Base-by-base conservation (phyloP, 306 rosid species). In the Hylodesmum podocarpum region DNA sequence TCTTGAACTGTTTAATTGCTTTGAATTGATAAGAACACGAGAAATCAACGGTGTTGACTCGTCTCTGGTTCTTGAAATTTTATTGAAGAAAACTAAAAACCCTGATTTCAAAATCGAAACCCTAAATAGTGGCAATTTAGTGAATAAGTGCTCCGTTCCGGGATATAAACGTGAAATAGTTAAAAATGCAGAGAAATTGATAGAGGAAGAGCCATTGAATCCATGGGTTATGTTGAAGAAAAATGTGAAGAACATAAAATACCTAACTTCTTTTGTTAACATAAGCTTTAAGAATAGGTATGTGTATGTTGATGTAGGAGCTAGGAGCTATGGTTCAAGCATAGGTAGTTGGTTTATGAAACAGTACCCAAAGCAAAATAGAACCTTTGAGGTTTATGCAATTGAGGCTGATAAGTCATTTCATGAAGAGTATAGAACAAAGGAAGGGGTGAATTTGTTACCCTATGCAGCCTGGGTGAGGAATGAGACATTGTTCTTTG, bases 381-480 rank as follows among this genome's bases (percentile, higher is more conserved):
- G 19, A 71, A 83, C 49, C 3, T 88, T 88, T 69, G 88, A 86
- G 39, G 66, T 90, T 36, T 90, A 84, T 70, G 89, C 91, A 55
- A 84, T 88, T 59, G 91, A 88, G 43, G 90, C 89, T 4, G 91
- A 90, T 19, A 83, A 78, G 50, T 15, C 78, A 0, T 90, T 84
- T 77, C 92, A 88, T 43, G 83, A 58, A 58, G 88, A 86, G 80
- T 88, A 88, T 2, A 80, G 37, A 27, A 25, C 13, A 6, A 86
- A 66, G 33, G 77, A 81, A 67, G 86, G 81, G 41, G 83, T 90
- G 0, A 78, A 27, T 13, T 77, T 84, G 54, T 77, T 90, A 66
- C 96, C 92, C 22, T 86, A 72, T 61, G 91, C 88, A 11, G 96
- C 91, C 0, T 90, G 92, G 96, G 85, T 90, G 62, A 84, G 89